phyloP scores from a whole-genome alignment of 306 rosid species.

The Pyrus communis region DNA sequence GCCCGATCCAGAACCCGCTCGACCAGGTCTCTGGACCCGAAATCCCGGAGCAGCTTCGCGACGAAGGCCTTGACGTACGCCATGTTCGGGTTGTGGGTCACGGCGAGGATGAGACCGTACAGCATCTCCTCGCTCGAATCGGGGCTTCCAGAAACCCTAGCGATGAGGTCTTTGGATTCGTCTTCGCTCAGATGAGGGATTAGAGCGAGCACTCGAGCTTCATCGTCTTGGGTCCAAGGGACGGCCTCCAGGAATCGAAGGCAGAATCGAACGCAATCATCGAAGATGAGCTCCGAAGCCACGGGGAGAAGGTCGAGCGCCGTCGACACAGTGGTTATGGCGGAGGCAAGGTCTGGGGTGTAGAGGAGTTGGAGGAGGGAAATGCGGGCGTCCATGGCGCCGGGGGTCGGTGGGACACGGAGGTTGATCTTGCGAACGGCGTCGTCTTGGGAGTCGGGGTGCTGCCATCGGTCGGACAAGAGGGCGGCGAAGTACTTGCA shows the following conservation, averaged over 20 bases:
- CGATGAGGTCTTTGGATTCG: constrained; percentile 64
- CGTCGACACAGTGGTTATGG: constrained; percentile 34
- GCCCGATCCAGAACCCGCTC: constrained; percentile 76
- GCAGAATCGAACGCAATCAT: constrained; percentile 67
- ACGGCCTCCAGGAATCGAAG: constrained; percentile 78
- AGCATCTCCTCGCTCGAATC: constrained; percentile 67
- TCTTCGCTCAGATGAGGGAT: constrained; percentile 66
- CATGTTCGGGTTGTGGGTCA: constrained; percentile 60
- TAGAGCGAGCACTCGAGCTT: constrained; percentile 44
- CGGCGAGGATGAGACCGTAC: constrained; percentile 46
- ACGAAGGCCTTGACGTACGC: constrained; percentile 87
- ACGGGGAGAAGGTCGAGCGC: constrained; percentile 83
- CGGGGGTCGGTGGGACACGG: constrained; percentile 32
- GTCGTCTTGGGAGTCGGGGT: neutral
- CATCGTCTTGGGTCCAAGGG: constrained; percentile 92
- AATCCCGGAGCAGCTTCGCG: constrained; percentile 66
- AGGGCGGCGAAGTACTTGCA: constrained; percentile 72
- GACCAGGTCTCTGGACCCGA: constrained; percentile 66
- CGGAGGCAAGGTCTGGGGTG: constrained; percentile 36
- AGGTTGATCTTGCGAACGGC: constrained; percentile 20
- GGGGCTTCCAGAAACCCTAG: constrained; percentile 52
- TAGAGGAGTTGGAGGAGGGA: constrained; percentile 64
- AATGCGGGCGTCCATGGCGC: constrained; percentile 42
- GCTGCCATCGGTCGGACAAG: constrained; percentile 78
- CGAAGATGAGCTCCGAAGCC: constrained; percentile 74